Base-by-base conservation (phyloP, 2,329 filamentous ascomycete genomes). In the Colletotrichum sp. region DNA sequence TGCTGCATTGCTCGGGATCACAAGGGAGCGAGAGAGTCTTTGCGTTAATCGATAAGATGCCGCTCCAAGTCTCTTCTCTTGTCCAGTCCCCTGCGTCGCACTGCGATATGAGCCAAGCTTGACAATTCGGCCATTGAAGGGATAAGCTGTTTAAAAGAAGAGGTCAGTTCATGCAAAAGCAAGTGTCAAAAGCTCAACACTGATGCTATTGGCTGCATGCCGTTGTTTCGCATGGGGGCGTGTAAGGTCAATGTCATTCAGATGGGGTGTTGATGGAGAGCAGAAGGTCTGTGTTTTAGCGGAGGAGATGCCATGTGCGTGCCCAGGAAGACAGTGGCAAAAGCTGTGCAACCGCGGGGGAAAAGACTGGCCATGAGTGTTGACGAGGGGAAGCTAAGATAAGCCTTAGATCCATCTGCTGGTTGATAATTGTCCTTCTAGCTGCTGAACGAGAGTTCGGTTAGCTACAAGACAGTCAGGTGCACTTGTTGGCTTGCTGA, bases 41-140 rank as follows among this genome's bases (percentile, higher is more conserved):
- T 67, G 71, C 66, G 71, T 65, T 69, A 72, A 76, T 76, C 69
- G 74, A 74, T 70, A 74, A 77, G 74, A 60, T 74, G 70, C 74
- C 76, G 74, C 60, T n/a, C 65, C 16, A 65, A 68, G 52, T 36
- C 44, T 24, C 18, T 39, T 22, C 55, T 64, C 22, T 18, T 39
- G 22, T 26, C n/a, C 62, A 48, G 65, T 65, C 32, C 32, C 59
- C 57, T 64, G 59, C 22, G 64, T 69, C 28, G 36, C 65, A 76
- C 39, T 68, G 70, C 65, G 24, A 68, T 66, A 32, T 34, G 36
- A 52, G 68, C 44, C 70, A 36, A 69, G 68, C 55, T 57, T 62
- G 64, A 57, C 63, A 68, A 68, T 64, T 59, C 39, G n/a, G 55
- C 62, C 63, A 63, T 36, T 36, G 63, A 64, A 62, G 73, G 65